Percentiles rank a stretch among this genome's conserved stretches.
Evolutionary conservation across 352 stramenopile genomes (phyloP).

Genomic region (Globisporangium okanoganense): DNA sequence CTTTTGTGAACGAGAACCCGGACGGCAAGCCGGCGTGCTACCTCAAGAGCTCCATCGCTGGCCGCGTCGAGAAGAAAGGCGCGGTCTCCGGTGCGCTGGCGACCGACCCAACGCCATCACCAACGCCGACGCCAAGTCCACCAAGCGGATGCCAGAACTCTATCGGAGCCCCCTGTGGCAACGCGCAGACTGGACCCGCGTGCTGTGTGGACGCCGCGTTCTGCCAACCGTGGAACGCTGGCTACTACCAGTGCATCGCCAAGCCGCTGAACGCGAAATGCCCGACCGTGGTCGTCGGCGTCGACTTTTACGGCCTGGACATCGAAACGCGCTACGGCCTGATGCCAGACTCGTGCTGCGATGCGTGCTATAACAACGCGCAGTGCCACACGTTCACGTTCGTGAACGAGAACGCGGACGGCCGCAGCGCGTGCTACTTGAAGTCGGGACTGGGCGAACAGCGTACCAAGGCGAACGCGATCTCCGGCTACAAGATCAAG

Average conservation of each 20-base stretch:
- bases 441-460: slow-evolving; percentile 32
- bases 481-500: slow-evolving; percentile 43
- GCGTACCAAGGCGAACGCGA: slow-evolving; percentile 22
- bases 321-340: slow-evolving; percentile 36
- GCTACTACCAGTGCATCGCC: slow-evolving; percentile 53
- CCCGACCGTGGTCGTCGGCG: slow-evolving; percentile 25
- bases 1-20: slow-evolving; percentile 52
- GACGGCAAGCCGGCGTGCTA: slow-evolving; percentile 51
- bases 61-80: slow-evolving; percentile 28
- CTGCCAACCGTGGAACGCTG: slow-evolving; percentile 59
- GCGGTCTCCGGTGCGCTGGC: slow-evolving; percentile 28
- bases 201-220: slow-evolving; percentile 40
- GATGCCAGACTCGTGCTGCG: slow-evolving; percentile 42
- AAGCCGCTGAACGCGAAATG: slow-evolving; percentile 32
- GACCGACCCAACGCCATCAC: not conserved
- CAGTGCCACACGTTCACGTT: slow-evolving; percentile 50
- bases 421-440: slow-evolving; percentile 51
- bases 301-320: slow-evolving; percentile 52
- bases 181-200: slow-evolving; percentile 21
- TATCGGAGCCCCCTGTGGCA: slow-evolving; percentile 32
- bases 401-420: slow-evolving; percentile 53
- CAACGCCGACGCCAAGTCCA: not conserved
- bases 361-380: slow-evolving; percentile 32
- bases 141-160: slow-evolving; percentile 21
- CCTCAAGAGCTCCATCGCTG: slow-evolving; percentile 32